Evolutionary conservation across 1,284 basidiomycete species (phyloP).

Genomic region (Boletus mariae): DNA sequence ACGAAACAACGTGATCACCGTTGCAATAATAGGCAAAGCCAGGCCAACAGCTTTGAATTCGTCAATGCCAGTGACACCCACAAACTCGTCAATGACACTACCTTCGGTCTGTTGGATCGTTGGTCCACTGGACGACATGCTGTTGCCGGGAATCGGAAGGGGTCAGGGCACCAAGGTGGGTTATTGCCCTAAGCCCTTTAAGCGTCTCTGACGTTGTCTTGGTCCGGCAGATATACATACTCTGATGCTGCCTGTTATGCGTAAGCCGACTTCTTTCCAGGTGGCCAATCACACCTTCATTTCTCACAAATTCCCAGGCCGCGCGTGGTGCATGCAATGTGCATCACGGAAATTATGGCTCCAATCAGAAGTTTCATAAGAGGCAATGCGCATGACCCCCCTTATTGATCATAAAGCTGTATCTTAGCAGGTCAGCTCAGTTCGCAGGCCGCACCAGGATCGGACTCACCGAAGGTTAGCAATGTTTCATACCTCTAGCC

Average conservation of each 20-base stretch:
- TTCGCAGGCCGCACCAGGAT: background rate
- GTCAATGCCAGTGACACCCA: background rate
- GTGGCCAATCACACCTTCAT: background rate
- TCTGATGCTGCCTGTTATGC: background rate
- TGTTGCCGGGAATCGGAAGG: too few relatives aligned
- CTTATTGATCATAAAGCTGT: background rate
- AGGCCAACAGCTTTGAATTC: background rate
- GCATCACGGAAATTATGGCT: background rate
- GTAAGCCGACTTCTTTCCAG: background rate
- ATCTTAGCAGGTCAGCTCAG: background rate
- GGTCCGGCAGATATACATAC: background rate
- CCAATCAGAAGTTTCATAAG: background rate
- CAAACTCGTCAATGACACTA: background rate
- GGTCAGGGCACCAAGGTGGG: background rate
- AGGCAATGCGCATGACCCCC: background rate
- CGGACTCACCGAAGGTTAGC: background rate
- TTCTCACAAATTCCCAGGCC: background rate
- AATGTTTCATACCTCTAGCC: background rate
- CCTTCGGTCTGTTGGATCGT: slow-evolving; percentile 7
- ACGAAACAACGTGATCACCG: slow-evolving; percentile 3
- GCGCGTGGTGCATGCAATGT: background rate
- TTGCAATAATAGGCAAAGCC: slow-evolving; percentile 1
- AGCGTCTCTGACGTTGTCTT: background rate
- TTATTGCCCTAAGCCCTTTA: background rate
- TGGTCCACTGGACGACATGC: slow-evolving; percentile 2